These are phyloP conservation scores for Periconia sp. DNA, from an alignment of 2,329 filamentous ascomycete species.

Conservation along the genomic window DNA sequence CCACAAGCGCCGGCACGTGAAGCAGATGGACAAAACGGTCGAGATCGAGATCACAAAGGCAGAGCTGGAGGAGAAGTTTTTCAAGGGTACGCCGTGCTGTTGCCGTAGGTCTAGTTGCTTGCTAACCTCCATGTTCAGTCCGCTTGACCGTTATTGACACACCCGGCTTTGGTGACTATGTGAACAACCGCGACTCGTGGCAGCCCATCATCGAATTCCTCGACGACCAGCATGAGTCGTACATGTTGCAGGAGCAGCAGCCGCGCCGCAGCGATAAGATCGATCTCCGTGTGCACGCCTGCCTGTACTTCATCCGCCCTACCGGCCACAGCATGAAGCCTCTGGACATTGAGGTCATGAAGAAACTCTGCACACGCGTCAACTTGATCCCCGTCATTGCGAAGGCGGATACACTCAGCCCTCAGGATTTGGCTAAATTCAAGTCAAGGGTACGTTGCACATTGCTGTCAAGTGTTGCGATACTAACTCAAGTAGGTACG, in stretches of 20 bases:
- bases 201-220: constrained; percentile 99
- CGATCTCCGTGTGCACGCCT: constrained; percentile 96
- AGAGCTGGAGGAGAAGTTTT: constrained; percentile 99
- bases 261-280: constrained; percentile 98
- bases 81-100: constrained; percentile 97
- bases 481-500: constrained; percentile 69
- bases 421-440: constrained; percentile 87
- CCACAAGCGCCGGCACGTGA: constrained; percentile 98
- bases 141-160: constrained; percentile 99
- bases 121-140: no score
- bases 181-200: constrained; percentile 99
- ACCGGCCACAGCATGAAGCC: constrained; percentile 99
- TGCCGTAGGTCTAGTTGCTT: no score
- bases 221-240: constrained; percentile 99
- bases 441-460: constrained; percentile 80
- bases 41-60: constrained; percentile 99
- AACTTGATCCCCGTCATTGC: constrained; percentile 98
- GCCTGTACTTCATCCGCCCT: constrained; percentile 98
- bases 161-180: constrained; percentile 98
- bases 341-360: constrained; percentile 99
- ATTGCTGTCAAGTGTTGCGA: constrained; percentile 1
- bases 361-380: constrained; percentile 95
- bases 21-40: constrained; percentile 99
- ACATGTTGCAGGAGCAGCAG: constrained; percentile 99
- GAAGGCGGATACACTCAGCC: constrained; percentile 97